phyloP scores from a whole-genome alignment of 208 protist genomes.

The Crithidia fasciculata region DNA sequence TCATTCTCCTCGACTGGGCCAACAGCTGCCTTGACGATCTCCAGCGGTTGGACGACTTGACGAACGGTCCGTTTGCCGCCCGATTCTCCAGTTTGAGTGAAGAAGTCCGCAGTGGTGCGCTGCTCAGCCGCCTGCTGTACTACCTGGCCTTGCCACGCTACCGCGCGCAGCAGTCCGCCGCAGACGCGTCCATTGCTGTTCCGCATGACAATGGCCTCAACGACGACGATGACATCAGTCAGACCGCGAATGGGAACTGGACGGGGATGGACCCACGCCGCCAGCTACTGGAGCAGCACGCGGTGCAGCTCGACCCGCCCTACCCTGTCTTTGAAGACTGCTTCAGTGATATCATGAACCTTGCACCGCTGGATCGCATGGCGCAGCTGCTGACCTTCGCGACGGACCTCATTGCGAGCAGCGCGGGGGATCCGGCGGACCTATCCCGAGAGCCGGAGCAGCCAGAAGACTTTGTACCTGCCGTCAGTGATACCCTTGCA shows the following conservation, averaged over 20 bases:
- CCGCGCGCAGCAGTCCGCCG: constrained; percentile 36
- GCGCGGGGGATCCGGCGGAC: constrained; percentile 40
- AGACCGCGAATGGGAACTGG: constrained; percentile 1
- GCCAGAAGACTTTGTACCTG: constrained; percentile 27
- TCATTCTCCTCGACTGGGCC: constrained; percentile 86
- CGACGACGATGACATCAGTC: background rate
- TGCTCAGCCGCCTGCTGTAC: constrained; percentile 87
- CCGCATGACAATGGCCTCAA: background rate
- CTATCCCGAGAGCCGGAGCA: constrained; percentile 27
- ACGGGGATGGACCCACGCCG: constrained; percentile 48
- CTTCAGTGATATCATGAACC: constrained; percentile 80
- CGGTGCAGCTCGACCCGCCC: constrained; percentile 85
- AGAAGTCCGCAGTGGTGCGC: constrained; percentile 78
- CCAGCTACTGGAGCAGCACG: constrained; percentile 74
- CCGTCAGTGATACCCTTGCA: background rate
- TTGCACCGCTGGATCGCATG: constrained; percentile 71
- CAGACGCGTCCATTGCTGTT: constrained; percentile 3
- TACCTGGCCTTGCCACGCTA: constrained; percentile 90
- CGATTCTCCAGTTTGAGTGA: constrained; percentile 82
- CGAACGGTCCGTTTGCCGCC: constrained; percentile 66
- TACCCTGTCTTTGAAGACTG: constrained; percentile 89
- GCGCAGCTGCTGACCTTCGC: constrained; percentile 82
- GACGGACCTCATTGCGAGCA: constrained; percentile 72
- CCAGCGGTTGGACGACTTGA: constrained; percentile 81
- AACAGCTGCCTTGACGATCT: constrained; percentile 88